These are phyloP conservation scores for Dictyostelium capitatum DNA, from an alignment of 78 protist species.

Conservation along the genomic window DNA sequence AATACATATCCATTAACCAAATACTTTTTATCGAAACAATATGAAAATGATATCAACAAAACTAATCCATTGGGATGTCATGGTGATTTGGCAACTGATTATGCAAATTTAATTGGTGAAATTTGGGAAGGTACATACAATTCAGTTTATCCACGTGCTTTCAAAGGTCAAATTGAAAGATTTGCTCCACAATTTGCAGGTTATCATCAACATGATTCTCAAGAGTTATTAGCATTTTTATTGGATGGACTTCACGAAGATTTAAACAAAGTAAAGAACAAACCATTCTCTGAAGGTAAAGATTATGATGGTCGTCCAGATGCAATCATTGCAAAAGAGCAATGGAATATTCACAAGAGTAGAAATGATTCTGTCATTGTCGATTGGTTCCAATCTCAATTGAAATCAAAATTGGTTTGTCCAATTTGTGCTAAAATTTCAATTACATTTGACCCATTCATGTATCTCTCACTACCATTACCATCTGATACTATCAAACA, in stretches of 20 bases:
- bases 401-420: slow-evolving; percentile 77
- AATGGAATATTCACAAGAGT: slow-evolving; percentile 83
- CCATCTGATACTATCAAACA: slow-evolving; percentile 54
- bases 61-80: slow-evolving; percentile 87
- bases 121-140: slow-evolving; percentile 66
- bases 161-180: slow-evolving; percentile 80
- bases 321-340: slow-evolving; percentile 51
- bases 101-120: slow-evolving; percentile 61
- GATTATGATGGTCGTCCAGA: slow-evolving; percentile 81
- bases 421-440: slow-evolving; percentile 59
- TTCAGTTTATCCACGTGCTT: slow-evolving; percentile 66
- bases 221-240: slow-evolving; percentile 82
- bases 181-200: slow-evolving; percentile 91
- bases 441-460: slow-evolving; percentile 94
- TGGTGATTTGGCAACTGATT: slow-evolving; percentile 86
- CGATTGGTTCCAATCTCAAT: slow-evolving; percentile 86
- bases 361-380: slow-evolving; percentile 89
- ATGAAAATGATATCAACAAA: slow-evolving; percentile 76
- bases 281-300: slow-evolving; percentile 78
- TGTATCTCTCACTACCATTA: slow-evolving; percentile 91
- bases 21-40: slow-evolving; percentile 69
- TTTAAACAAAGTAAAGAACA: slow-evolving; percentile 88
- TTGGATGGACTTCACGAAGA: slow-evolving; percentile 96
- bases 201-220: slow-evolving; percentile 93
- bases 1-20: slow-evolving; percentile 40